Conservation (phyloP, 2,329 filamentous ascomycete species). For the Aspergillus neotritici region DNA sequence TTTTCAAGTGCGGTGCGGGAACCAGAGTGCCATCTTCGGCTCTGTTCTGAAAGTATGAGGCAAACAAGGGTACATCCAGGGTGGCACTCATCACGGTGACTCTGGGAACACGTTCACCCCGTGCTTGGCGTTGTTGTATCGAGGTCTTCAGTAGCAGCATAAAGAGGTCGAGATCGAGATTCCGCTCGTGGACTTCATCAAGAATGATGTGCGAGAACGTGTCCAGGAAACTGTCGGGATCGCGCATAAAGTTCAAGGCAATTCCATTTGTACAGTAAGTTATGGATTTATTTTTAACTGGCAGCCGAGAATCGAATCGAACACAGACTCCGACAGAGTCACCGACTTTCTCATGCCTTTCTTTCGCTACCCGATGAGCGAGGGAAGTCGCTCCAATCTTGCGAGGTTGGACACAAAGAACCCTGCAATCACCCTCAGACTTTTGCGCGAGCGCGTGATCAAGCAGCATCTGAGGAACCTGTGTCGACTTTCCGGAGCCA, state of each 20-base stretch:
- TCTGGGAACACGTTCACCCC: conserved; percentile 36
- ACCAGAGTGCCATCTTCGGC: conserved; percentile 24
- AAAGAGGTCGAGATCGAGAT: conserved; percentile 43
- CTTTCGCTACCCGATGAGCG: conserved; percentile 42
- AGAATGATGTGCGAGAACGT: conserved; percentile 46
- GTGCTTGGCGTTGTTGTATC: conserved; percentile 30
- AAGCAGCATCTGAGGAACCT: conserved; percentile 51
- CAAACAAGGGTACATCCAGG: conserved; percentile 42
- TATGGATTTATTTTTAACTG: conserved; percentile 36
- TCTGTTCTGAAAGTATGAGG: conserved; percentile 38
- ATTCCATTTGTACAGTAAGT: conserved; percentile 49
- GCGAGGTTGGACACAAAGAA: conserved; percentile 48
- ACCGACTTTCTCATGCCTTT: conserved; percentile 39
- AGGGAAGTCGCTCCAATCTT: conserved; percentile 46
- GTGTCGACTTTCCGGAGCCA: conserved; percentile 46
- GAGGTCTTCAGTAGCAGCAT: conserved; percentile 43
- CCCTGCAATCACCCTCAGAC: conserved; percentile 41
- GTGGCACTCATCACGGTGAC: conserved; percentile 49
- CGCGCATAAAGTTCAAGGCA: conserved; percentile 42
- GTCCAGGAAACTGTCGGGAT: conserved; percentile 31
- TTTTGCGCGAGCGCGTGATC: conserved; percentile 42
- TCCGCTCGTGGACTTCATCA: conserved; percentile 49
- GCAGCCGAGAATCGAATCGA: conserved; percentile 36
- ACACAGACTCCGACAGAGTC: conserved; percentile 45
- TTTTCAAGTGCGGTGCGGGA: conserved; percentile 37